Percentiles rank a stretch among this genome's conserved stretches.
Conservation (phyloP, 2,329 filamentous ascomycete species). For the Ascochyta lentis region DNA sequence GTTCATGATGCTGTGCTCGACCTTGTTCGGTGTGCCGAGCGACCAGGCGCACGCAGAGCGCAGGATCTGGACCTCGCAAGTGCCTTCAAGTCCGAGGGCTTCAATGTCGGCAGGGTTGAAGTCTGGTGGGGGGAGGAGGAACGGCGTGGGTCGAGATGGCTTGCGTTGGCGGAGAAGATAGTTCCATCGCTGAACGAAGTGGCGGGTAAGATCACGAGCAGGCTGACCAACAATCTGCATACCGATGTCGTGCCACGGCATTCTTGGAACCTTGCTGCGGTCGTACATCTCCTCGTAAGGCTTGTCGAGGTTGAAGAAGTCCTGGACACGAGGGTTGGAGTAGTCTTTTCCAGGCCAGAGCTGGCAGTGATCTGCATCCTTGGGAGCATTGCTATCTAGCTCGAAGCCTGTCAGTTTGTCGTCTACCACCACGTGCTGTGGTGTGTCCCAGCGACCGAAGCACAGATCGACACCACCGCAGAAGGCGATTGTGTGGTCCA, state of each 20-base stretch:
- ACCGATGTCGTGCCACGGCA: slow-evolving; percentile 98
- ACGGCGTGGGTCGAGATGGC: slow-evolving; percentile 90
- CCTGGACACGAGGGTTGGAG: slow-evolving; percentile 92
- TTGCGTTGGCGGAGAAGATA: slow-evolving; percentile 93
- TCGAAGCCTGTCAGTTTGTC: slow-evolving; percentile 97
- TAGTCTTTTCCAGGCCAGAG: slow-evolving; percentile 98
- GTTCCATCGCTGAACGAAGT: slow-evolving; percentile 98
- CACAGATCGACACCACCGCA: slow-evolving; percentile 95
- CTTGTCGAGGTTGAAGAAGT: slow-evolving; percentile 91
- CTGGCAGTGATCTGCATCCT: slow-evolving; percentile 93
- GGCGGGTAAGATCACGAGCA: slow-evolving; percentile 88
- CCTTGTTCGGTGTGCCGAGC: slow-evolving; percentile 79
- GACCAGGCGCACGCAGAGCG: slow-evolving; percentile 93
- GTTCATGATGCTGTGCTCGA: slow-evolving; percentile 93
- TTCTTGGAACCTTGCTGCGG: slow-evolving; percentile 82
- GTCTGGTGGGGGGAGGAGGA: slow-evolving; percentile 91
- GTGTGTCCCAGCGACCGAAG: slow-evolving; percentile 96
- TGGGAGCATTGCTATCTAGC: slow-evolving; percentile 67
- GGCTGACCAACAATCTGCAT: slow-evolving; percentile 99
- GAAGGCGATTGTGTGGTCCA: slow-evolving; percentile 95
- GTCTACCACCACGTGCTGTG: slow-evolving; percentile 87
- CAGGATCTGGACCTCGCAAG: slow-evolving; percentile 94
- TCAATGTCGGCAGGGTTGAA: slow-evolving; percentile 87
- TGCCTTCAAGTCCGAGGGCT: slow-evolving; percentile 85
- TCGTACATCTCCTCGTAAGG: slow-evolving; percentile 99